Percentiles rank a stretch among this genome's conserved stretches.
These are phyloP conservation scores for Heritiera fomes DNA, from an alignment of 345 rosid species.

Conservation along the genomic window DNA sequence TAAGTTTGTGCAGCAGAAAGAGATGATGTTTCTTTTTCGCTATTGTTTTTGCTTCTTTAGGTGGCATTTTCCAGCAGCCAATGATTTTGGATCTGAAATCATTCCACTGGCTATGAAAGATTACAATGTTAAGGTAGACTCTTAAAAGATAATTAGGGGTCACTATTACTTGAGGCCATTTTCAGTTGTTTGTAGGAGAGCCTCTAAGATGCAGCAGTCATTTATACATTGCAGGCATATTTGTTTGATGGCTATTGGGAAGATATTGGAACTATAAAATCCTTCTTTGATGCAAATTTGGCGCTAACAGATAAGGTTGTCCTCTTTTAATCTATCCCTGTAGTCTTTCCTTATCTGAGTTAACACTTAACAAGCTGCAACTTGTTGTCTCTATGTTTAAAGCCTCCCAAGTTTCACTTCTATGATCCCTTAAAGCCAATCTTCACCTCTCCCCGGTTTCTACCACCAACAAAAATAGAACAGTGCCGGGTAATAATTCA, in stretches of 20 bases:
- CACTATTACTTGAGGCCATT: not conserved
- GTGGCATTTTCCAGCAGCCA: constrained; percentile 65
- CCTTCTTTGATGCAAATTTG: constrained; percentile 84
- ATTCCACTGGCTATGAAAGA: constrained; percentile 67
- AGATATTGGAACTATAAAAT: constrained; percentile 85
- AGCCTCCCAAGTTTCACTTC: constrained; percentile 81
- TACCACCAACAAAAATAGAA: constrained; percentile 79
- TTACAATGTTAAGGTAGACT: constrained; percentile 64
- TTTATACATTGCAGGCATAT: constrained; percentile 50
- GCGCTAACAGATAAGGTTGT: constrained; percentile 76
- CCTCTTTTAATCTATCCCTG: constrained; percentile 18
- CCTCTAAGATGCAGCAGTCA: constrained; percentile 6
- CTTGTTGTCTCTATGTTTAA: constrained; percentile 23
- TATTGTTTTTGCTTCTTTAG: constrained; percentile 26
- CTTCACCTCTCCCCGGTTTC: constrained; percentile 75
- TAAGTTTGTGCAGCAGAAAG: not conserved
- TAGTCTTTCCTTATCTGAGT: constrained; percentile 10
- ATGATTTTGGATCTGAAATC: constrained; percentile 89
- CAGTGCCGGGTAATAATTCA: constrained; percentile 53
- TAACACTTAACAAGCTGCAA: constrained; percentile 2
- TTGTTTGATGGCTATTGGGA: constrained; percentile 77
- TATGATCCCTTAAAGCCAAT: constrained; percentile 75
- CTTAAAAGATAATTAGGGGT: constrained; percentile 2
- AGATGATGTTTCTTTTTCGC: not conserved
- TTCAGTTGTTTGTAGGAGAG: constrained; percentile 1